Evolutionary conservation across 2,329 filamentous ascomycete species (phyloP).

Genomic region (Domatiomyces catenatus): DNA sequence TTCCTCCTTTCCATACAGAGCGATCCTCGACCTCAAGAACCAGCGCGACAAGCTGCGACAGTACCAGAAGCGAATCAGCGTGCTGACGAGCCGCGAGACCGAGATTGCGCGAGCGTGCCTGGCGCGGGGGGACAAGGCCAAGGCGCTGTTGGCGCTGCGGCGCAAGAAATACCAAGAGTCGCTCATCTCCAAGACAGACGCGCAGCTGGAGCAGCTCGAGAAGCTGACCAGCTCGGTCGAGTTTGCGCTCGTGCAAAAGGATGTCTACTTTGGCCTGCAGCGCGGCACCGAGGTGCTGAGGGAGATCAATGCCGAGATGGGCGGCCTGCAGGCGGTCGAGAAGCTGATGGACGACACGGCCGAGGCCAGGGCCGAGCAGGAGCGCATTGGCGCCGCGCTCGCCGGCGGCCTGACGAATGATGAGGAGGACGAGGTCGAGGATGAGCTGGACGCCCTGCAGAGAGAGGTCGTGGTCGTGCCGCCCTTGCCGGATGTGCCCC

Average conservation of each 20-base stretch:
- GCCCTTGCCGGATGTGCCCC: slow-evolving; percentile 23
- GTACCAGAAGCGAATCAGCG: slow-evolving; percentile 79
- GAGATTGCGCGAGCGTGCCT: slow-evolving; percentile 74
- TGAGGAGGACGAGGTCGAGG: slow-evolving; percentile 95
- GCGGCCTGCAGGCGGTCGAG: slow-evolving; percentile 82
- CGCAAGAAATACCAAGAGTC: slow-evolving; percentile 96
- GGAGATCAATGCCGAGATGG: slow-evolving; percentile 91
- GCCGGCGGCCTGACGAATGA: slow-evolving; percentile 77
- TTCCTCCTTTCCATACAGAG: slow-evolving; percentile 37
- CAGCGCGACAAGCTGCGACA: slow-evolving; percentile 95
- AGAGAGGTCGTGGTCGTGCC: slow-evolving; percentile 37
- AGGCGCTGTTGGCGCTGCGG: slow-evolving; percentile 73
- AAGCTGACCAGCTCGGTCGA: slow-evolving; percentile 77
- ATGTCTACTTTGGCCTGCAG: slow-evolving; percentile 80
- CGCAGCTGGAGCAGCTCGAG: slow-evolving; percentile 86
- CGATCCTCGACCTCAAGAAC: slow-evolving; percentile 92
- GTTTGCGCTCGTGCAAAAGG: slow-evolving; percentile 92
- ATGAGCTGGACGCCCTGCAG: slow-evolving; percentile 75
- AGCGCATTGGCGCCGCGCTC: slow-evolving; percentile 89
- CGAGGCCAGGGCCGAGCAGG: slow-evolving; percentile 81
- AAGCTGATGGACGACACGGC: slow-evolving; percentile 86
- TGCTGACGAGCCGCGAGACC: slow-evolving; percentile 75
- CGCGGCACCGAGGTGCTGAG: slow-evolving; percentile 80
- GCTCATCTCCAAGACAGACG: slow-evolving; percentile 74
- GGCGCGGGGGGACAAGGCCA: slow-evolving; percentile 59